phyloP scores from a whole-genome alignment of 257 asterid genomes.

The Paulownia fortunei region DNA sequence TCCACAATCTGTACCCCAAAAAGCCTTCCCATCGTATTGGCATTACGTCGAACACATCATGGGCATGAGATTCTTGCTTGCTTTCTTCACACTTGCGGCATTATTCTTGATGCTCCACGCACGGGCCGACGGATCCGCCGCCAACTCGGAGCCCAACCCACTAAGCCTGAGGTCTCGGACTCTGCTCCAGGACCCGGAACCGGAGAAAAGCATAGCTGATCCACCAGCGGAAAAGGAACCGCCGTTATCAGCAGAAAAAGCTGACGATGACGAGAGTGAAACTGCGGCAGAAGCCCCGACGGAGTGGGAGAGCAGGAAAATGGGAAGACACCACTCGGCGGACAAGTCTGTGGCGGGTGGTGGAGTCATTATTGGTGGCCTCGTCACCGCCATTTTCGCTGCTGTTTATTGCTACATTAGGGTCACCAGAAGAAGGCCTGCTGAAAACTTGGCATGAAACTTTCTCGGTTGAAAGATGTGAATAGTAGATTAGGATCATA shows the following conservation, averaged over 20 bases:
- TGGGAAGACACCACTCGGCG: conserved; percentile 52
- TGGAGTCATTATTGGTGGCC: conserved; percentile 80
- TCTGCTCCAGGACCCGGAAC: conserved; percentile 30
- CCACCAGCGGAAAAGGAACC: conserved; percentile 44
- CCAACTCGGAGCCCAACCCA: neutral
- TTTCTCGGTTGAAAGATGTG: conserved; percentile 11
- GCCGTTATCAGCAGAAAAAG: conserved; percentile 17
- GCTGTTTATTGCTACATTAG: conserved; percentile 78
- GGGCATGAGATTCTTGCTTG: conserved; percentile 34
- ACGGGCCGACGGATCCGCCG: conserved; percentile 14
- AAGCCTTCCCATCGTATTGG: neutral
- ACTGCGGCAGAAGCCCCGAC: conserved; percentile 53
- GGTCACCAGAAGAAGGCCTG: conserved; percentile 53
- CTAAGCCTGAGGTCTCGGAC: conserved; percentile 6
- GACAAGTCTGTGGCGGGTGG: conserved; percentile 71
- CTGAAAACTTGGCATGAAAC: conserved; percentile 16
- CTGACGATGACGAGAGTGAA: conserved; percentile 27
- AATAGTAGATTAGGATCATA: conserved; percentile 29
- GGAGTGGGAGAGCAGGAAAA: conserved; percentile 40
- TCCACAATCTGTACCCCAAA: neutral
- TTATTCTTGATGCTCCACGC: conserved; percentile 19
- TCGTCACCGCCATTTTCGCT: conserved; percentile 69
- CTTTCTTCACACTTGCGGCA: conserved; percentile 35
- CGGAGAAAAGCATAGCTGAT: conserved; percentile 45
- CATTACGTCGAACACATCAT: conserved; percentile 43